Evolutionary conservation across 352 stramenopile species (phyloP).

Genomic region (Peronospora farinosa): DNA sequence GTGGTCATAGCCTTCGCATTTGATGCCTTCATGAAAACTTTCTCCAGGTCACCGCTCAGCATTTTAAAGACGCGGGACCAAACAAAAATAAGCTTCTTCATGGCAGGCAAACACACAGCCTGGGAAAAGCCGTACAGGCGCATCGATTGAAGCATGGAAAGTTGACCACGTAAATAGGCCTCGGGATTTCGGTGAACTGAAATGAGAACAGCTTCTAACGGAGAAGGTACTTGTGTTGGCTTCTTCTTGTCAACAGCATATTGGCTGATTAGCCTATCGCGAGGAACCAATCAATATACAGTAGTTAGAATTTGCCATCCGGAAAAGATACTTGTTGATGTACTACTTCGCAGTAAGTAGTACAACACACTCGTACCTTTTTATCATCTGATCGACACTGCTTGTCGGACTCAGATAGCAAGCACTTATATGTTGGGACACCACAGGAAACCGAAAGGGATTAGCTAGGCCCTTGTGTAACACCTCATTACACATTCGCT

Average conservation of each 20-base stretch:
- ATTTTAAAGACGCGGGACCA: slow-evolving; percentile 73
- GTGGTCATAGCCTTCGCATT: slow-evolving; percentile 16
- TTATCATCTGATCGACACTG: slow-evolving; percentile 55
- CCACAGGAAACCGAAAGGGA: slow-evolving; percentile 68
- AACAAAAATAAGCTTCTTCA: slow-evolving; percentile 70
- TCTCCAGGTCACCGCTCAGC: slow-evolving; percentile 33
- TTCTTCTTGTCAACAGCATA: slow-evolving; percentile 43
- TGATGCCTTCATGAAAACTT: slow-evolving; percentile 28
- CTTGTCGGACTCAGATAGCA: slow-evolving; percentile 67
- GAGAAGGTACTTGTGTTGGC: slow-evolving; percentile 38
- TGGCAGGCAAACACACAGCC: slow-evolving; percentile 43
- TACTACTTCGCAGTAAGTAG: neutral
- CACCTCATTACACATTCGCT: slow-evolving; percentile 63
- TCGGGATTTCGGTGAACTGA: slow-evolving; percentile 66
- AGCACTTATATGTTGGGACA: slow-evolving; percentile 69
- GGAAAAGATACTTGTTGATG: neutral
- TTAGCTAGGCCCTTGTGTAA: slow-evolving; percentile 66
- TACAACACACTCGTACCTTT: slow-evolving; percentile 33
- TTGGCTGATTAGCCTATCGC: slow-evolving; percentile 47
- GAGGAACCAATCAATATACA: neutral
- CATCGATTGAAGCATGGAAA: slow-evolving; percentile 65
- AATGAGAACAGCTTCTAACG: slow-evolving; percentile 60
- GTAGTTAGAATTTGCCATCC: slow-evolving; percentile 5
- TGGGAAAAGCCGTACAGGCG: slow-evolving; percentile 55
- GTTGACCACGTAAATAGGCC: slow-evolving; percentile 59